These are phyloP conservation scores for Chlamydomonas applanata DNA, from an alignment of 139 green algal genomes.

Conservation along the genomic window DNA sequence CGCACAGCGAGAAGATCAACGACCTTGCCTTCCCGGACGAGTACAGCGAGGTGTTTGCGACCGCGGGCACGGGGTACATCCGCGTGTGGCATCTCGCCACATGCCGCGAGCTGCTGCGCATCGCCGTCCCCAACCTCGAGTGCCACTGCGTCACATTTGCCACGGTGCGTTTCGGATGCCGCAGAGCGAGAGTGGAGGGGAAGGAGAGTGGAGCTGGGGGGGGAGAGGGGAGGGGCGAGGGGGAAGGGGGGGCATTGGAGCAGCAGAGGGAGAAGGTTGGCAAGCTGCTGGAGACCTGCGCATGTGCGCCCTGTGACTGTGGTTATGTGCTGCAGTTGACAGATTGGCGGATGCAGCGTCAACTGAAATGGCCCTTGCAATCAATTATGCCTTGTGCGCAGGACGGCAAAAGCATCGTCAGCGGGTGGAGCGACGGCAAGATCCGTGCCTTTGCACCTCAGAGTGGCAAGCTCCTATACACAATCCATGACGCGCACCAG, in stretches of 20 bases:
- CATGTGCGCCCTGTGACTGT: not conserved
- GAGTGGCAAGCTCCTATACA: slow-evolving; percentile 78
- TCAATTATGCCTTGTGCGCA: too few relatives aligned
- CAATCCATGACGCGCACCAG: slow-evolving; percentile 79
- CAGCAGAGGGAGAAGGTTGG: not conserved
- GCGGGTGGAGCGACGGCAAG: slow-evolving; percentile 78
- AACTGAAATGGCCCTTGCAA: too few relatives aligned
- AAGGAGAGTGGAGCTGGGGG: too few relatives aligned
- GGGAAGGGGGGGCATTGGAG: not conserved
- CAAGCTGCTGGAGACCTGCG: not conserved
- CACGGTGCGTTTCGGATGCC: slow-evolving; percentile 21
- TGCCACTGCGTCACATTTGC: slow-evolving; percentile 77
- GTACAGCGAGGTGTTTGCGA: slow-evolving; percentile 77
- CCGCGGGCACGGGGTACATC: slow-evolving; percentile 61
- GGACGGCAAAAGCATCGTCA: slow-evolving; percentile 71
- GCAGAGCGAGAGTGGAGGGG: too few relatives aligned
- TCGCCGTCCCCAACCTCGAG: slow-evolving; percentile 74
- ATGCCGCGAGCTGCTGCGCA: slow-evolving; percentile 79
- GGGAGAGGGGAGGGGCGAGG: too few relatives aligned
- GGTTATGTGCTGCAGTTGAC: too few relatives aligned
- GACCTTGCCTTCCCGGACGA: slow-evolving; percentile 68
- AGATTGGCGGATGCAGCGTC: too few relatives aligned
- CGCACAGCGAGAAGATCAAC: slow-evolving; percentile 67
- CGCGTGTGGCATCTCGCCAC: slow-evolving; percentile 75
- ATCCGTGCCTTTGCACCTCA: slow-evolving; percentile 83